phyloP scores from a whole-genome alignment of 164 flowering plant genomes.

The Cinnamomum micranthum region DNA sequence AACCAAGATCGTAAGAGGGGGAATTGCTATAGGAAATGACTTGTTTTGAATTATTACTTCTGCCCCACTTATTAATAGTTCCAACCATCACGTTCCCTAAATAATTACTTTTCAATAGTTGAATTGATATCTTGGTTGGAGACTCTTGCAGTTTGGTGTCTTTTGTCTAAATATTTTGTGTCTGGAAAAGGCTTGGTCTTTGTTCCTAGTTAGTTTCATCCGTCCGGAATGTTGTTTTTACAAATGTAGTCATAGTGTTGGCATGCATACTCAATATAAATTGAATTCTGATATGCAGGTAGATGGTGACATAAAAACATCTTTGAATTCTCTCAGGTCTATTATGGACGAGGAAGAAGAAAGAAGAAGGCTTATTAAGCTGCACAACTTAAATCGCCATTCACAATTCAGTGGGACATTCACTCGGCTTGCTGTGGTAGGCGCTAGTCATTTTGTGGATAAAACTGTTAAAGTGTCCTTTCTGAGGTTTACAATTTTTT shows the following conservation, averaged over 20 bases:
- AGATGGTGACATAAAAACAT: constrained; percentile 36
- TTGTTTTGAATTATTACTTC: not conserved
- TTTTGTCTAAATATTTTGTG: not conserved
- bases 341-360: constrained; percentile 76
- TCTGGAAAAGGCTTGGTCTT: no score
- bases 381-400: constrained; percentile 40
- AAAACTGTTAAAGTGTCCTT: not conserved
- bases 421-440: constrained; percentile 66
- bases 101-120: not conserved
- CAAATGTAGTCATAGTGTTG: not conserved
- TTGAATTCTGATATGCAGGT: constrained; percentile 31
- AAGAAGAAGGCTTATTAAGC: constrained; percentile 48
- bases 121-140: not conserved
- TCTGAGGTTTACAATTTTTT: not conserved
- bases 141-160: not conserved
- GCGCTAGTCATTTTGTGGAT: constrained; percentile 6
- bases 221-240: no score
- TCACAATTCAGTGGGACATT: constrained; percentile 83
- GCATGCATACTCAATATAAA: not conserved
- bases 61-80: no score
- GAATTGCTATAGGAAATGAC: not conserved
- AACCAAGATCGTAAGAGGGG: not conserved
- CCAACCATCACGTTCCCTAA: no score
- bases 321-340: constrained; percentile 51
- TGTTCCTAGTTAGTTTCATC: not conserved